Evolutionary conservation across 2,329 filamentous ascomycete genomes (phyloP), one percentile per base, ranked within the genome.

Genomic region (Fusarium lyarnte): DNA sequence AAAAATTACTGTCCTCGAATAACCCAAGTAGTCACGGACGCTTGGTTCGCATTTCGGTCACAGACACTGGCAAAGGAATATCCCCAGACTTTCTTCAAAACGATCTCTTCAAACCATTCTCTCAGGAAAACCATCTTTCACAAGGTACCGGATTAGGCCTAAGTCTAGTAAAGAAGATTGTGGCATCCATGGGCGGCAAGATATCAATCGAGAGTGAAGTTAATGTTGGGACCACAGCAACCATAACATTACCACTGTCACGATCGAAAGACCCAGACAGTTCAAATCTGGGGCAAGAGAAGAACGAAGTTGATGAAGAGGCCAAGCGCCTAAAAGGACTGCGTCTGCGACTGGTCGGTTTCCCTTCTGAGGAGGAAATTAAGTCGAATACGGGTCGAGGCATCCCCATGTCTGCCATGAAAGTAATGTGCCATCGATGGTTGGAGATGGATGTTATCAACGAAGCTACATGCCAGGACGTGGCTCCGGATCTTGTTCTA

Each of bases 51-150:
- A 75, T 90, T 23, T 86, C 83, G 0, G 86, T 93, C 6, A 82
- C 84, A 0, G 91, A 93, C 74, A 90, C 91, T 1, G 91, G 91
- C 1, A 86, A 85, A 58, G 92, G 91, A 7, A 93, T 93, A 51
- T 86, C 86, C 1, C 83, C 87, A 16, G 88, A 92, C 19, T 93
- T 89, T 70, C 81, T 92, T n/a, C 84, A 86, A 27, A 86, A 87
- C 19, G 85, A 86, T n/a, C 79, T 92, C 0, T 93, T 91, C 75
- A 88, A 86, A 0, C 89, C 90, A 0, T 92, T 92, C 63, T 80
- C 85, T 0, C 91, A 93, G 70, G 91, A 93, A 74, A 86, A 92
- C 55, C 81, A 83, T 0, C 79, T 93, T 7, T 84, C 87, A 0
- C 85, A 87, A 1, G 91, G 91, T 0, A 88, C 88, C 3, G 91